A percentile compares a stretch with the other conserved stretches of the same genome.
Evolutionary conservation across 2,329 filamentous ascomycete genomes (phyloP).

Genomic region (Thelonectria discophora): DNA sequence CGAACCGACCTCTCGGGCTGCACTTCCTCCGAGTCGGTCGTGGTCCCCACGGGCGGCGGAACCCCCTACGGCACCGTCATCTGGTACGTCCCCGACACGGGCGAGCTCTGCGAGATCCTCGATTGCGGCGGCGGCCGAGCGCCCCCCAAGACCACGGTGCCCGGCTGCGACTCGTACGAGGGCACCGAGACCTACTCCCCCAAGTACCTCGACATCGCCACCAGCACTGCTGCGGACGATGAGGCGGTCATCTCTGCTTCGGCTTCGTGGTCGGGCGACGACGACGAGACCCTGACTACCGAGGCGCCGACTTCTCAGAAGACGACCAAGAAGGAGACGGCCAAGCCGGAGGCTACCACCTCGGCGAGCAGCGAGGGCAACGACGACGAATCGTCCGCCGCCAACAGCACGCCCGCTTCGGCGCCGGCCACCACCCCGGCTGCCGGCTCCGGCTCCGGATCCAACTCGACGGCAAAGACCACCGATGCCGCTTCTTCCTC

Average conservation of each 20-base stretch:
- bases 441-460: conserved; percentile 24
- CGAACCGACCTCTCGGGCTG: conserved; percentile 59
- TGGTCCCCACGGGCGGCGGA: conserved; percentile 40
- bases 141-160: conserved; percentile 69
- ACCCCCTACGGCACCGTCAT: conserved; percentile 57
- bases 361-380: conserved; percentile 22
- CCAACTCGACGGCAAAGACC: conserved; percentile 20
- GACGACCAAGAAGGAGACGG: conserved; percentile 18
- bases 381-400: conserved; percentile 14
- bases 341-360: background rate
- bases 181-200: conserved; percentile 65
- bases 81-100: conserved; percentile 70
- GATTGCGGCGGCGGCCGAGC: conserved; percentile 75
- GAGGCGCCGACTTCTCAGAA: conserved; percentile 27
- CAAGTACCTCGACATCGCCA: conserved; percentile 52
- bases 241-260: conserved; percentile 12
- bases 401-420: conserved; percentile 8
- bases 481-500: conserved; percentile 27
- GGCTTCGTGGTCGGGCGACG: conserved; percentile 4
- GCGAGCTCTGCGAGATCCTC: conserved; percentile 70
- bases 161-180: conserved; percentile 65
- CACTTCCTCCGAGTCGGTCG: conserved; percentile 50
- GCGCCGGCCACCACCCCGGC: conserved; percentile 16
- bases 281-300: conserved; percentile 32
- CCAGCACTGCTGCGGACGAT: conserved; percentile 41